These are phyloP conservation scores for Plantago major DNA, from an alignment of 257 asterid species.

Conservation along the genomic window DNA sequence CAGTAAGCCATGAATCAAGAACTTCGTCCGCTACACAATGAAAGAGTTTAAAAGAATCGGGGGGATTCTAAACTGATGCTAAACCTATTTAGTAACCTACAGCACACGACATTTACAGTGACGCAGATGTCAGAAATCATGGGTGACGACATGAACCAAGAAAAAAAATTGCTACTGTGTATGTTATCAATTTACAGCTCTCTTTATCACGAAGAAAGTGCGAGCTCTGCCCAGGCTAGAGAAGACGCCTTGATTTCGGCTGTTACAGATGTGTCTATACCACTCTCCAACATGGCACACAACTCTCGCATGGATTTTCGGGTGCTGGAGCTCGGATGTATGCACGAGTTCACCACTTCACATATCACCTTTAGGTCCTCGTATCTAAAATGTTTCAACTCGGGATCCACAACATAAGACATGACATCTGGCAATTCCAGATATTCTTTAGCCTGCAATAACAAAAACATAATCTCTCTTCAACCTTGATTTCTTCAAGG, in stretches of 20 bases:
- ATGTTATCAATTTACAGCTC: constrained; percentile 9
- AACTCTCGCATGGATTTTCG: constrained; percentile 63
- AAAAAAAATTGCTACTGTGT: constrained; percentile 16
- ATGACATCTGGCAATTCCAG: constrained; percentile 49
- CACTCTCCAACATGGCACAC: constrained; percentile 57
- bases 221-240: constrained; percentile 94
- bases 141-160: constrained; percentile 8
- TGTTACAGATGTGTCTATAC: constrained; percentile 68
- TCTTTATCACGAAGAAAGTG: constrained; percentile 50
- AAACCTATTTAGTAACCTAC: constrained; percentile 19
- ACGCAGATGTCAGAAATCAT: constrained; percentile 21
- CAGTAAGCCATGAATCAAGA: constrained; percentile 3
- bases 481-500: not conserved
- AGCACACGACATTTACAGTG: constrained; percentile 32
- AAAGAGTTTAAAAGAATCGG: constrained; percentile 35
- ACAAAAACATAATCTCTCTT: not conserved
- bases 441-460: constrained; percentile 73
- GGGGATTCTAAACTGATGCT: constrained; percentile 5
- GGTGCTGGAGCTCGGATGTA: constrained; percentile 40
- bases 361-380: constrained; percentile 76
- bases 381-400: constrained; percentile 61
- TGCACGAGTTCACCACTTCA: constrained; percentile 60
- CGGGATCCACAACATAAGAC: constrained; percentile 71
- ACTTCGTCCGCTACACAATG: constrained; percentile 18
- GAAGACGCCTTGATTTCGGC: constrained; percentile 74